These are phyloP conservation scores for Pseudogymnoascus sp. DNA, from an alignment of 2,329 filamentous ascomycete species.

Conservation along the genomic window DNA sequence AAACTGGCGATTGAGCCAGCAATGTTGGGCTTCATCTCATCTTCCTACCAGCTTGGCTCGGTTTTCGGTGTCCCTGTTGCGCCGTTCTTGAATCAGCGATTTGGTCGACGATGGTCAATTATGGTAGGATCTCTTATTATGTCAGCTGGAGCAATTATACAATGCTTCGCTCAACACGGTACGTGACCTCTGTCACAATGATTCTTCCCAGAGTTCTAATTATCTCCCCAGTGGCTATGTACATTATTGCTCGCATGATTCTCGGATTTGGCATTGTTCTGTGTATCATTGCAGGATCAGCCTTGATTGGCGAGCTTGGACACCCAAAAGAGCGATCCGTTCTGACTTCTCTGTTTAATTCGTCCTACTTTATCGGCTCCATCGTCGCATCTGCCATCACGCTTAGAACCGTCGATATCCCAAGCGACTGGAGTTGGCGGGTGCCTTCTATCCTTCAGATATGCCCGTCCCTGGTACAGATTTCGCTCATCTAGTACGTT, in stretches of 20 bases:
- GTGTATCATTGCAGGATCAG: slow-evolving; percentile 42
- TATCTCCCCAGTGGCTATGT: slow-evolving; percentile 36
- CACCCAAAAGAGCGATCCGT: slow-evolving; percentile 46
- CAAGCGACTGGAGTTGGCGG: slow-evolving; percentile 33
- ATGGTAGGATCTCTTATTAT: slow-evolving; percentile 39
- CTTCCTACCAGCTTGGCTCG: slow-evolving; percentile 47
- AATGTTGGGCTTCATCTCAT: slow-evolving; percentile 40
- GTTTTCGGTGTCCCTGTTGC: slow-evolving; percentile 46
- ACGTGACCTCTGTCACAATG: not conserved
- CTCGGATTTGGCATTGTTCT: slow-evolving; percentile 45
- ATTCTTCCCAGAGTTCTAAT: slow-evolving; percentile 11
- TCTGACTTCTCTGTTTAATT: slow-evolving; percentile 46
- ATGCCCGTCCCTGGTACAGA: slow-evolving; percentile 11
- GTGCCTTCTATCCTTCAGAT: slow-evolving; percentile 35
- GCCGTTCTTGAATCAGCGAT: slow-evolving; percentile 39
- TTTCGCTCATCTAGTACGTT: not conserved
- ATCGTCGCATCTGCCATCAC: slow-evolving; percentile 36
- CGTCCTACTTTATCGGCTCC: slow-evolving; percentile 41
- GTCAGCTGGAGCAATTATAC: slow-evolving; percentile 45
- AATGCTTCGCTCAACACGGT: slow-evolving; percentile 36
- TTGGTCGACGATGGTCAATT: slow-evolving; percentile 34
- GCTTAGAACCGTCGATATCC: slow-evolving; percentile 36
- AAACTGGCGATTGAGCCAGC: not conserved
- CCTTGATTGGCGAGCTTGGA: slow-evolving; percentile 45
- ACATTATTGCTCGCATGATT: slow-evolving; percentile 42